Conservation (phyloP, 805 yeast species). For the Pichia scutulata region DNA sequence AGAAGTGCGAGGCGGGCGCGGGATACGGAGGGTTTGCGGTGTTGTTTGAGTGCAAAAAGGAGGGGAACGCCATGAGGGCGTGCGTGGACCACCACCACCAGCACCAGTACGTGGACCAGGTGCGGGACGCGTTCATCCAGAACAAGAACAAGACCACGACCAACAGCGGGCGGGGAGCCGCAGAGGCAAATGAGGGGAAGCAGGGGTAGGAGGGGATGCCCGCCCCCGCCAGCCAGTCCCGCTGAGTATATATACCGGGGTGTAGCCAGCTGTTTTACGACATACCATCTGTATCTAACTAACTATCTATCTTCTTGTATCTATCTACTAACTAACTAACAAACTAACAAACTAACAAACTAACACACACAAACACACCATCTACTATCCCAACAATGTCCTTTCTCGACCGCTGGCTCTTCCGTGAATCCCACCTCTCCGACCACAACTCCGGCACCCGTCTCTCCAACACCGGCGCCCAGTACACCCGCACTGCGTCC, state of each 20-base stretch:
- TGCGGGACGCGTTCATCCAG: constrained; percentile 55
- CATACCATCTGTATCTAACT: too few relatives aligned
- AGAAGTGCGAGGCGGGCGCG: constrained; percentile 54
- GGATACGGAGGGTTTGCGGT: constrained; percentile 60
- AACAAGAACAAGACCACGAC: constrained; percentile 47
- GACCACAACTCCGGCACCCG: constrained; percentile 4
- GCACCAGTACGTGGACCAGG: constrained; percentile 58
- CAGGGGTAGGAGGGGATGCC: too few relatives aligned
- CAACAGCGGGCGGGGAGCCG: constrained; percentile 6
- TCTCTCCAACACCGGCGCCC: constrained; percentile 21
- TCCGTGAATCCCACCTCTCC: constrained; percentile 9
- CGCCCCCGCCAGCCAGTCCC: too few relatives aligned
- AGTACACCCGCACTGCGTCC: constrained; percentile 1
- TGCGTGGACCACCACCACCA: constrained; percentile 59
- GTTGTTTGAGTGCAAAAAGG: constrained; percentile 56
- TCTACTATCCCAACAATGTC: constrained; percentile 2
- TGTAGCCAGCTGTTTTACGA: too few relatives aligned
- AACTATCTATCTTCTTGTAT: too few relatives aligned
- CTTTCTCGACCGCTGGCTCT: constrained; percentile 30
- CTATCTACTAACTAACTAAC: too few relatives aligned
- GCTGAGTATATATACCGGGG: too few relatives aligned
- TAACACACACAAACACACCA: neutral
- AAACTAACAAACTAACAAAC: neutral
- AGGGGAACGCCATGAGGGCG: constrained; percentile 48
- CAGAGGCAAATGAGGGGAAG: too few relatives aligned